These are phyloP conservation scores for Acrasis kona DNA, from an alignment of 78 protist species.

Conservation along the genomic window DNA sequence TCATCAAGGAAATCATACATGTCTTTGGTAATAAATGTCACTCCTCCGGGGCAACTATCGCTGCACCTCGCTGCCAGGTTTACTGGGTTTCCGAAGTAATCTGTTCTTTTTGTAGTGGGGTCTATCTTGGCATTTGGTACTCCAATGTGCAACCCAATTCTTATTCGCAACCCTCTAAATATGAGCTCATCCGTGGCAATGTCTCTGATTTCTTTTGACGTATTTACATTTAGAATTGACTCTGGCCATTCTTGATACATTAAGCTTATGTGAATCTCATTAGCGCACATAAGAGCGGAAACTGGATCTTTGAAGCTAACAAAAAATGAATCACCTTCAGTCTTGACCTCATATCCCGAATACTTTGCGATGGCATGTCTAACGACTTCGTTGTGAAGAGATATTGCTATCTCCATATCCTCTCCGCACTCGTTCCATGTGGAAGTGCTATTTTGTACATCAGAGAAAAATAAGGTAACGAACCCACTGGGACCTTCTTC, in stretches of 20 bases:
- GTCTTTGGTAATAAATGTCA: no score
- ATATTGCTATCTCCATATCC: constrained; percentile 23
- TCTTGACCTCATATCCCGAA: constrained; percentile 41
- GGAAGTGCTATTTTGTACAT: constrained; percentile 17
- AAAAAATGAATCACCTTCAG: constrained; percentile 57
- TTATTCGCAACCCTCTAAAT: background rate
- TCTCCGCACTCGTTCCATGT: constrained; percentile 24
- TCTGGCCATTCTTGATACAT: no score
- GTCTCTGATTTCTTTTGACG: no score
- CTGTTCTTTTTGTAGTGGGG: background rate
- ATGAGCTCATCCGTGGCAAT: background rate
- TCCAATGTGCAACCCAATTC: constrained; percentile 1
- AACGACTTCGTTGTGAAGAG: constrained; percentile 11
- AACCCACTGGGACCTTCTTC: constrained; percentile 2
- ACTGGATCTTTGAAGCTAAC: constrained; percentile 30
- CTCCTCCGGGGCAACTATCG: background rate
- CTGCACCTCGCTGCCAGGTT: background rate
- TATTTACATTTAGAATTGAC: no score
- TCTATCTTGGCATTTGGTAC: background rate
- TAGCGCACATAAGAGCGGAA: background rate
- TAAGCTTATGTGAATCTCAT: no score
- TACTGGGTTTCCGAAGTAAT: background rate
- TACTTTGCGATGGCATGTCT: background rate
- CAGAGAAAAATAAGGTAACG: constrained; percentile 33
- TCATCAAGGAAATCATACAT: no score